Evolutionary conservation across 2,329 filamentous ascomycete genomes (phyloP), one percentile per base, ranked within the genome.

Genomic region (Talaromyces sp.): DNA sequence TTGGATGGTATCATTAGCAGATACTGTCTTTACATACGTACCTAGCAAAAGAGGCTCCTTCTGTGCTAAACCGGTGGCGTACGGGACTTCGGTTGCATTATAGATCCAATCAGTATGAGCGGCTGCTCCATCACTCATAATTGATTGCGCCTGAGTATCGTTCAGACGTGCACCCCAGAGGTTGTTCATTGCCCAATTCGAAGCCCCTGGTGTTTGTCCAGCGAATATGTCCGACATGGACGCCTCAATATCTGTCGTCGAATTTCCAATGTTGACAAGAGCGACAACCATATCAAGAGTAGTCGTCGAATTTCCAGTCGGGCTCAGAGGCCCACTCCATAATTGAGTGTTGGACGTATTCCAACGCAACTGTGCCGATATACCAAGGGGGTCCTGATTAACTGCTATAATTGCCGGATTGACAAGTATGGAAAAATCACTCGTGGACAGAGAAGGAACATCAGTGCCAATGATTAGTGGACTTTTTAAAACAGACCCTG

Each of bases 391-490:
- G 23, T 60, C 57, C 52, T 60, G 50, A 10, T 54, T 60, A 34
- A 54, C 28, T 14, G 63, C 63, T 52, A 66, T 64, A 12, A 66
- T 53, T 3, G 62, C 62, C 12, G 59, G 56, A 23, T 62, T 64
- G 31, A 36, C 31, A 7, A 62, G 28, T 23, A 62, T 64, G 16
- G 51, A 61, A 30, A 59, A 44, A 5, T 31, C 44, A 7, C 31
- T 63, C 12, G 61, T 53, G 23, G 18, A 34, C 52, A 63, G 31
- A 28, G 40, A 30, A 10, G n/a, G 33, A 16, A 63, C 30, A 33
- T 63, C 61, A 12, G 60, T 60, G 34, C 61, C 61, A 36, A 63
- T 40, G 28, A 63, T 31, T 9, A 63, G 54, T 9, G 58, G 58
- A 53, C 34, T 51, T 56, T 63, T 63, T 4, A 51, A 10, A 7